Base-by-base conservation (phyloP, 306 rosid species). In the Argentina anserina region DNA sequence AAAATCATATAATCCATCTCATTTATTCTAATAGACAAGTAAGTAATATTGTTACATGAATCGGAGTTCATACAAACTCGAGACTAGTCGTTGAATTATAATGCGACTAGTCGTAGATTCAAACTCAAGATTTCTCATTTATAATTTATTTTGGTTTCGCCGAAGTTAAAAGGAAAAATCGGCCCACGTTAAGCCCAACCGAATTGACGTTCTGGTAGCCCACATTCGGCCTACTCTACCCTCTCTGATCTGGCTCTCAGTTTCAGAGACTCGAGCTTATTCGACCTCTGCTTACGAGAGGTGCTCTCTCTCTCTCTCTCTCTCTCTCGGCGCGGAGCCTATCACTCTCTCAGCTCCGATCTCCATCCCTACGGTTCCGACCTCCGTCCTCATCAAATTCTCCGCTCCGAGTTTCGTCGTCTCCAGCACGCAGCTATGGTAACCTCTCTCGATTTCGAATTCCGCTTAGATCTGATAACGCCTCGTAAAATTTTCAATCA, bases 361-460 rank as follows among this genome's bases (percentile, higher is more conserved):
- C 60, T 56, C 20, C 9, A 1, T 33, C 70, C 60, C 31, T 34
- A 3, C 1, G 4, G 7, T 9, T 50, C 39, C 21, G 13, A 39
- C 15, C 68, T 36, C 15, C 67, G 29, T 12, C 21, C 18, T 18
- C 47, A 42, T 53, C 65, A 58, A 17, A 40, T 59, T 18, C 52
- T 66, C 37, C 61, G 21, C 18, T 42, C 13, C 50, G 5, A 56
- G 45, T 37, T 33, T 39, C 36, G 58, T 29, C 63, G 5, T 67
- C 74, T 71, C 55, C 49, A 6, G 53, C 74, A 7, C 58, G 18
- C 36, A 29, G 23, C 43, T 49, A 77, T 70, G 84, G 83, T 75
- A 45, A 75, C 75, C 3, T 62, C 42, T 33, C 68, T 56, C 39
- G 29, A 6, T 64, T 62, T 42, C 14, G 43, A 78, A 52, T 77